These are phyloP conservation scores for Quercus agrifolia DNA, from an alignment of 306 rosid genomes.

Conservation along the genomic window DNA sequence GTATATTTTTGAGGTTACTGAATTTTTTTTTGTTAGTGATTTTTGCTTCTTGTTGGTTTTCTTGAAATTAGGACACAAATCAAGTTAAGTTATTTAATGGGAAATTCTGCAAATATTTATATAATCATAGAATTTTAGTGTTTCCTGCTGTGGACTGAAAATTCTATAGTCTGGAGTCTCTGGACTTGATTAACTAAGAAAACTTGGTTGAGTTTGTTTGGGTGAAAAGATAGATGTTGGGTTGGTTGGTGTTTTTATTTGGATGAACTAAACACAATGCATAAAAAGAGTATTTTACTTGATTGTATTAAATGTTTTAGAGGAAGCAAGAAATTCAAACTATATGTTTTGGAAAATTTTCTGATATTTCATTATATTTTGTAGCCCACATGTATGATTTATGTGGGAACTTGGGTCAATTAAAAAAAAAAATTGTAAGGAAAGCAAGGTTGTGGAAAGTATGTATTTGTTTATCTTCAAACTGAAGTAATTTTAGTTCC, in stretches of 20 bases:
- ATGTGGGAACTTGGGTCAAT: not conserved
- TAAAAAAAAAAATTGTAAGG: not conserved
- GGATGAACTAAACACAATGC: not conserved
- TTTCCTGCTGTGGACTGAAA: not conserved
- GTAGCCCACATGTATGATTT: not conserved
- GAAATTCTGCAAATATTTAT: not conserved
- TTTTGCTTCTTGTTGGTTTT: not conserved
- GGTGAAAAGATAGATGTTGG: not conserved
- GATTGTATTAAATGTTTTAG: not conserved
- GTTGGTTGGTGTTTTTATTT: not conserved
- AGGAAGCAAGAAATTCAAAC: not conserved
- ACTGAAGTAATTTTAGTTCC: not conserved
- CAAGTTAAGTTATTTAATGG: not conserved
- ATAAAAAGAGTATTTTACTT: not conserved
- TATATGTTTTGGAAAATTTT: not conserved
- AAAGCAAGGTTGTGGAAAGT: not conserved
- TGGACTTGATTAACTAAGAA: not conserved
- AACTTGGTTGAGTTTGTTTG: constrained; percentile 1
- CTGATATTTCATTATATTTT: not conserved
- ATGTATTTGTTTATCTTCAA: not conserved
- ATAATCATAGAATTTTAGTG: not conserved
- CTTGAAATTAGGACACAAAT: not conserved
- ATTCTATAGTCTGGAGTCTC: not conserved
- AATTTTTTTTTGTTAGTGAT: not conserved
- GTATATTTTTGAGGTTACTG: not conserved